These are phyloP conservation scores for Venturia asperata DNA, from an alignment of 2,329 filamentous ascomycete species.

Conservation along the genomic window DNA sequence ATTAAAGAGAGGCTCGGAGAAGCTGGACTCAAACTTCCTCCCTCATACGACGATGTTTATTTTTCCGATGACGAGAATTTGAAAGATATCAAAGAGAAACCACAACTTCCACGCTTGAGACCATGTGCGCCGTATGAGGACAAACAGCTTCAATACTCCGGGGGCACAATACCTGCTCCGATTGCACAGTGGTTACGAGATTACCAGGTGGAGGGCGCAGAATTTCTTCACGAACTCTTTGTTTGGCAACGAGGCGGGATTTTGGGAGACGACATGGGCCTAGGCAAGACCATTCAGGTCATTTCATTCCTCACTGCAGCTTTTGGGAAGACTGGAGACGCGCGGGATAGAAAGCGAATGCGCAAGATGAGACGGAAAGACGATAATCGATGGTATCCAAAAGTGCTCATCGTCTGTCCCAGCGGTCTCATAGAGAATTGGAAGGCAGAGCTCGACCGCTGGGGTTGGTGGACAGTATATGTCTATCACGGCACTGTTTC, in stretches of 20 bases:
- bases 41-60: constrained; percentile 65
- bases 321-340: constrained; percentile 89
- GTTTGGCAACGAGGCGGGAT: constrained; percentile 87
- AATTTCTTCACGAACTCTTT: constrained; percentile 81
- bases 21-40: constrained; percentile 67
- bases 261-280: constrained; percentile 92
- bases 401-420: constrained; percentile 78
- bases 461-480: constrained; percentile 94
- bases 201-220: constrained; percentile 80
- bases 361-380: constrained; percentile 65
- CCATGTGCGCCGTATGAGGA: constrained; percentile 67
- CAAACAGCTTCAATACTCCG: constrained; percentile 65
- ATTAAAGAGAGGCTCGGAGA: constrained; percentile 54
- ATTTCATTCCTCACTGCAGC: constrained; percentile 85
- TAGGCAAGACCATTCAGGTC: constrained; percentile 95
- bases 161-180: constrained; percentile 75
- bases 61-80: constrained; percentile 65
- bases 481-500: constrained; percentile 64
- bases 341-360: constrained; percentile 79
- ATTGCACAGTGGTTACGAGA: constrained; percentile 88
- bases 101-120: constrained; percentile 57
- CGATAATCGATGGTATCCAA: constrained; percentile 67
- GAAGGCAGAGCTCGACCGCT: constrained; percentile 75
- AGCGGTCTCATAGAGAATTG: constrained; percentile 86
- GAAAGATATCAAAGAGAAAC: constrained; percentile 59